Conservation (phyloP, 2,329 filamentous ascomycete genomes). For the Triangularia verruculosa region DNA sequence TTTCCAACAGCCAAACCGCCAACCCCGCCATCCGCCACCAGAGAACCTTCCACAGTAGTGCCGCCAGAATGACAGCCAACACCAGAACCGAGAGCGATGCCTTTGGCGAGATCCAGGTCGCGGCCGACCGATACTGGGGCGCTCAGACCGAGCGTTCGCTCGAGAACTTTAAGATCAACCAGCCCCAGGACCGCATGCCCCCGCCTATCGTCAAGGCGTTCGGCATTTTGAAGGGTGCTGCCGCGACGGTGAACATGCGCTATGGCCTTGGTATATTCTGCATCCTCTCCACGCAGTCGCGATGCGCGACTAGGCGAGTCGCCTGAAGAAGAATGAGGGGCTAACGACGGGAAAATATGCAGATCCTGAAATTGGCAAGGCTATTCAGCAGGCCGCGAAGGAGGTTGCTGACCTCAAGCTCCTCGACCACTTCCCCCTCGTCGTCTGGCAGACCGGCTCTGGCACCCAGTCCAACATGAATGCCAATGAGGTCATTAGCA, state of each 20-base stretch:
- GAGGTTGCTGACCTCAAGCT: slow-evolving; percentile 95
- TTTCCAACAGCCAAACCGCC: slow-evolving; percentile 23
- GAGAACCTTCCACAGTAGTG: slow-evolving; percentile 44
- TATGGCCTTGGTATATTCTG: slow-evolving; percentile 71
- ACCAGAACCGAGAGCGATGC: slow-evolving; percentile 92
- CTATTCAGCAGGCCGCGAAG: slow-evolving; percentile 89
- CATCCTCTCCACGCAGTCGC: neutral
- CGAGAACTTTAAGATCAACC: slow-evolving; percentile 98
- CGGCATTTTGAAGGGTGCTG: slow-evolving; percentile 95
- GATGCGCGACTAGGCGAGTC: neutral
- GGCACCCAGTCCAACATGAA: slow-evolving; percentile 99
- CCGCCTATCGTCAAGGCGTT: slow-evolving; percentile 89
- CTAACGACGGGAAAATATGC: slow-evolving; percentile 27
- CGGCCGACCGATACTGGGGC: slow-evolving; percentile 95
- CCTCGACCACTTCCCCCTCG: slow-evolving; percentile 94
- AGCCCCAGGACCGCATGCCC: slow-evolving; percentile 98
- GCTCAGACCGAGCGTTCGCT: slow-evolving; percentile 95
- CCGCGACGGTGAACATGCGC: slow-evolving; percentile 91
- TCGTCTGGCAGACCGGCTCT: slow-evolving; percentile 98
- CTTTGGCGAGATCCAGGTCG: slow-evolving; percentile 94
- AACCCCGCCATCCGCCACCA: slow-evolving; percentile 21
- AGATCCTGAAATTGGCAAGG: slow-evolving; percentile 87
- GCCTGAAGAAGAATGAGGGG: neutral
- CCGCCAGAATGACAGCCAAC: slow-evolving; percentile 47
- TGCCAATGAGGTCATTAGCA: slow-evolving; percentile 99